phyloP scores from a whole-genome alignment of 2,329 filamentous ascomycete genomes.

The Fusarium transvaalense region DNA sequence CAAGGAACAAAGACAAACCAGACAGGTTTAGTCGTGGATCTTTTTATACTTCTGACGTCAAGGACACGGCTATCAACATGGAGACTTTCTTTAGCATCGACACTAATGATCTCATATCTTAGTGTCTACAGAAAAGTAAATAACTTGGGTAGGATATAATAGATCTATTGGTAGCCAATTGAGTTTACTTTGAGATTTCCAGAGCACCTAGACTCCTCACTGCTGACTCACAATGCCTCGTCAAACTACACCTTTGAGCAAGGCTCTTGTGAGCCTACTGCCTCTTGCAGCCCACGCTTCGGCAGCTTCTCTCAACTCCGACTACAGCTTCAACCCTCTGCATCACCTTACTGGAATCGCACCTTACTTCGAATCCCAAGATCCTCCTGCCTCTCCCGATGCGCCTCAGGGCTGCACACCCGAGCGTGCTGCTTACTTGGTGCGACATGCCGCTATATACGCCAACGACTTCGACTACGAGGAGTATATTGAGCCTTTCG shows the following conservation, averaged over 20 bases:
- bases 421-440: slow-evolving; percentile 66
- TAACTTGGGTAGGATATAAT: slow-evolving; percentile 4
- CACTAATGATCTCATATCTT: slow-evolving; percentile 34
- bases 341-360: slow-evolving; percentile 68
- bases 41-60: slow-evolving; percentile 35
- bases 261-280: slow-evolving; percentile 24
- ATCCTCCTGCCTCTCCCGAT: slow-evolving; percentile 54
- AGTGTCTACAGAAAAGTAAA: neutral
- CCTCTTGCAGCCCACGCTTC: slow-evolving; percentile 22
- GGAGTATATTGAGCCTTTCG: slow-evolving; percentile 67
- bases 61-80: slow-evolving; percentile 1
- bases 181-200: neutral
- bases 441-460: slow-evolving; percentile 71
- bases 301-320: slow-evolving; percentile 55
- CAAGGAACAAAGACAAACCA: slow-evolving; percentile 27
- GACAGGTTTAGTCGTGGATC: slow-evolving; percentile 29
- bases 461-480: slow-evolving; percentile 71
- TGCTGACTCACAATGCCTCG: slow-evolving; percentile 20
- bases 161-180: neutral
- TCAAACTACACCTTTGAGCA: slow-evolving; percentile 6
- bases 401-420: slow-evolving; percentile 64
- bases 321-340: slow-evolving; percentile 65
- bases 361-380: slow-evolving; percentile 68
- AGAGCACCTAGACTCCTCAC: neutral
- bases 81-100: neutral